Percentiles rank a stretch among this genome's conserved stretches.
Conservation (phyloP, 2,329 filamentous ascomycete genomes). For the Fulvia fulva region DNA sequence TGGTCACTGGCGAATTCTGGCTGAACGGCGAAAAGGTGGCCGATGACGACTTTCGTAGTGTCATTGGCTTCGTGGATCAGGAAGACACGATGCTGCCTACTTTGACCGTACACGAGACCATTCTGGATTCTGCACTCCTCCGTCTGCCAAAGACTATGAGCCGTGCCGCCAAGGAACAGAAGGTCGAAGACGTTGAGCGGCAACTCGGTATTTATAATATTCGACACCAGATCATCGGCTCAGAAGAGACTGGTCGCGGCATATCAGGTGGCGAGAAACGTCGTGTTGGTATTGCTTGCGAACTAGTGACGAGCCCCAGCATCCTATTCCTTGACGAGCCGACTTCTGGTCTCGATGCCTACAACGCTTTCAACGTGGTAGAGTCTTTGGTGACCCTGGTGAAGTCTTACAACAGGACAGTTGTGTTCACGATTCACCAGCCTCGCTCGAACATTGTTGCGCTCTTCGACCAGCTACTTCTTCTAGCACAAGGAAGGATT, state of each 20-base stretch:
- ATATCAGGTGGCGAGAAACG: conserved; percentile 97
- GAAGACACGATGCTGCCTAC: conserved; percentile 96
- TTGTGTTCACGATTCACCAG: conserved; percentile 98
- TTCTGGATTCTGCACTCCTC: conserved; percentile 86
- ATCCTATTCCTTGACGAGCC: conserved; percentile 97
- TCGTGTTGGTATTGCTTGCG: conserved; percentile 93
- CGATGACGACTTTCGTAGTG: conserved; percentile 80
- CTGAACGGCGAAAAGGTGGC: conserved; percentile 88
- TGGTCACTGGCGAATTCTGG: conserved; percentile 74
- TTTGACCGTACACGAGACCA: conserved; percentile 95
- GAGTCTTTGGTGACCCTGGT: conserved; percentile 92
- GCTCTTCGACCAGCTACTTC: conserved; percentile 87
- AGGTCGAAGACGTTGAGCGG: conserved; percentile 87
- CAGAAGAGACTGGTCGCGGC: conserved; percentile 89
- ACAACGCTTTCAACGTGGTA: conserved; percentile 96
- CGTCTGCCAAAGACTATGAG: conserved; percentile 92
- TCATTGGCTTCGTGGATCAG: conserved; percentile 96
- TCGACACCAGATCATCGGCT: conserved; percentile 90
- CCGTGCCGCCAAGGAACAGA: conserved; percentile 78
- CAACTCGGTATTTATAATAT: conserved; percentile 94
- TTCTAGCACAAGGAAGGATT: conserved; percentile 81
- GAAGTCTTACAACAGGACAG: conserved; percentile 93
- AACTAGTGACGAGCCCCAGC: conserved; percentile 93
- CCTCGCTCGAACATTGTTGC: conserved; percentile 97
- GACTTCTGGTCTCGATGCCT: conserved; percentile 92